A percentile compares a stretch with the other conserved stretches of the same genome.
Evolutionary conservation across 257 asterid species (phyloP).

Genomic region (Perilla frutescens): DNA sequence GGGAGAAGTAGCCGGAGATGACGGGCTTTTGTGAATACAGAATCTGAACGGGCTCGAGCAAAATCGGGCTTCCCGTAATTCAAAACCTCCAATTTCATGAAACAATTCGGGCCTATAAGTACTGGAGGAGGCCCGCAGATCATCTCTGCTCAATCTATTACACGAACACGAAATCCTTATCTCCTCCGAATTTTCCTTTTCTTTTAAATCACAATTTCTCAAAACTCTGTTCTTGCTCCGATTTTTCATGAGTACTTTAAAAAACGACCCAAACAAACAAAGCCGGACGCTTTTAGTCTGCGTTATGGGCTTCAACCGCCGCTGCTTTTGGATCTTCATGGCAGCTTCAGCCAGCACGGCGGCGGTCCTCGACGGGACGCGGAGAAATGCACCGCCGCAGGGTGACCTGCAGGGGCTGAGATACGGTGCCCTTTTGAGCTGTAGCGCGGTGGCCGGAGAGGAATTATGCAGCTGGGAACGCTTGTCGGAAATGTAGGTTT

Average conservation of each 20-base stretch:
- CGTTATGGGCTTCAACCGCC: conserved; percentile 38
- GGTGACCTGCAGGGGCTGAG: conserved; percentile 33
- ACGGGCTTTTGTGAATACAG: conserved; percentile 45
- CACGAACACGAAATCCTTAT: conserved; percentile 31
- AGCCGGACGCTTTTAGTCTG: conserved; percentile 45
- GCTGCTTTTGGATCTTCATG: conserved; percentile 68
- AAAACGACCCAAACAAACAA: conserved; percentile 61
- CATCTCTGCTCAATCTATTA: conserved; percentile 25
- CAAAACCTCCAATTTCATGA: conserved; percentile 18
- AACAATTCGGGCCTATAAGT: not conserved
- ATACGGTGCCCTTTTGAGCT: not conserved
- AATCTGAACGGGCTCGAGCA: conserved; percentile 42
- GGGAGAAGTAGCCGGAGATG: conserved; percentile 74
- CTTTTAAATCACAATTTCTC: not conserved
- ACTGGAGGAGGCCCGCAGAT: conserved; percentile 22
- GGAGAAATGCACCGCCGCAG: conserved; percentile 49
- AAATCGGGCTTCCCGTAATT: conserved; percentile 20
- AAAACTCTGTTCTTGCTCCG: conserved; percentile 43
- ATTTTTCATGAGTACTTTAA: conserved; percentile 54
- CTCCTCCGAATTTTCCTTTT: not conserved
- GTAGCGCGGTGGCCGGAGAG: not conserved
- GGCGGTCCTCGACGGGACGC: conserved; percentile 59
- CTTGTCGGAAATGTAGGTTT: conserved; percentile 53
- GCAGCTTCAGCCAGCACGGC: conserved; percentile 75
- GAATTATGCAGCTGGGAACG: conserved; percentile 47